Evolutionary conservation across 495 filamentous ascomycete species (phyloP).

Genomic region (Halenospora varia): DNA sequence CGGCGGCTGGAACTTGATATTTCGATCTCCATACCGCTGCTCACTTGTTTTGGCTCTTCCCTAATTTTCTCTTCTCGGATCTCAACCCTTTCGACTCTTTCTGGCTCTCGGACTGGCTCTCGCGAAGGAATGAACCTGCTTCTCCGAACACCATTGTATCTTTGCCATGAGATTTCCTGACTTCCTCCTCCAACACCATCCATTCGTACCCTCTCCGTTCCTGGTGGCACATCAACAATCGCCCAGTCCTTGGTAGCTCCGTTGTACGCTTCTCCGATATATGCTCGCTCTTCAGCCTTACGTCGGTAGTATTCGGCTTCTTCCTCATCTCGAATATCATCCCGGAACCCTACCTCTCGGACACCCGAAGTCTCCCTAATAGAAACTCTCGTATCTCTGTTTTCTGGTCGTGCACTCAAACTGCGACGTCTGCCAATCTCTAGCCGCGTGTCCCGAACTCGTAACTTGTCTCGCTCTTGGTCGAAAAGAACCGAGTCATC

Average conservation of each 20-base stretch:
- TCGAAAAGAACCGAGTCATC: slow-evolving; percentile 61
- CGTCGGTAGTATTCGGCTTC: slow-evolving; percentile 66
- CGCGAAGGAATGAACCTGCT: slow-evolving; percentile 59
- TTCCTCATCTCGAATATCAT: slow-evolving; percentile 30
- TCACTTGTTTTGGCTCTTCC: slow-evolving; percentile 4
- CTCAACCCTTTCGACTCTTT: slow-evolving; percentile 4
- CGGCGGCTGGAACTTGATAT: slow-evolving; percentile 12
- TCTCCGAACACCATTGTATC: slow-evolving; percentile 71
- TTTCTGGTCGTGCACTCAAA: slow-evolving; percentile 15
- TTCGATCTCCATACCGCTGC: slow-evolving; percentile 21
- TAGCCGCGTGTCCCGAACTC: slow-evolving; percentile 29
- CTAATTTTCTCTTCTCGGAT: slow-evolving; percentile 11
- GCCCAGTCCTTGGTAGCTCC: slow-evolving; percentile 69
- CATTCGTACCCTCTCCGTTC: slow-evolving; percentile 70
- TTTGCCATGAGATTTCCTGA: slow-evolving; percentile 69
- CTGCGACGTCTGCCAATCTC: slow-evolving; percentile 19
- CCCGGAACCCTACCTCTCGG: background rate
- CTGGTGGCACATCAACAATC: slow-evolving; percentile 76
- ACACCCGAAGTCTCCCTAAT: slow-evolving; percentile 26
- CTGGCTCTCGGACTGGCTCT: slow-evolving; percentile 24
- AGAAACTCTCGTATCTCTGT: slow-evolving; percentile 14
- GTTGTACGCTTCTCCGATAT: slow-evolving; percentile 62
- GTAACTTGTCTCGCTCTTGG: slow-evolving; percentile 41
- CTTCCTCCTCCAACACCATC: slow-evolving; percentile 64
- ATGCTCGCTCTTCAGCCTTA: slow-evolving; percentile 52